phyloP scores from a whole-genome alignment of 768 basidiomycete genomes.

The Termitomyces sp. region DNA sequence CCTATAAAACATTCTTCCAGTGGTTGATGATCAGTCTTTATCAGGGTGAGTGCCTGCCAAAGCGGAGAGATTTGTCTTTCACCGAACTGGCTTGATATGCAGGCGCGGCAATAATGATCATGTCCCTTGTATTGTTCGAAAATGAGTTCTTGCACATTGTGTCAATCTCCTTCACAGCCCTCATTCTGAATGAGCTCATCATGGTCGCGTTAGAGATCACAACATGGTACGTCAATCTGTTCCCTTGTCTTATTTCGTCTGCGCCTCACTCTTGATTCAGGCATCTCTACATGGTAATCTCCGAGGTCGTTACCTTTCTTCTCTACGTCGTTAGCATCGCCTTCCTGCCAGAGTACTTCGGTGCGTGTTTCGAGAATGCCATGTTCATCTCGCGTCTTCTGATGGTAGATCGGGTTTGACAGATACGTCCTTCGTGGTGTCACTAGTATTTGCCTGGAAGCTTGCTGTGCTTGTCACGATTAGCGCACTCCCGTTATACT shows the following conservation, averaged over 20 bases:
- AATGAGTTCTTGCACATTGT: conserved; percentile 98
- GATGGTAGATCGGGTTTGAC: conserved; percentile 8
- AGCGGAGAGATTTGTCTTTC: not conserved
- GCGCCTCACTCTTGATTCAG: conserved; percentile 32
- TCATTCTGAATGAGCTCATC: conserved; percentile 95
- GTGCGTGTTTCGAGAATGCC: conserved; percentile 42
- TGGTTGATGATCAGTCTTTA: conserved; percentile 98
- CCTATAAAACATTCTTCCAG: conserved; percentile 97
- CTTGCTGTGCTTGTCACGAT: conserved; percentile 93
- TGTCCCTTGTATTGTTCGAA: conserved; percentile 94
- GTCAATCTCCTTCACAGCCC: conserved; percentile 94
- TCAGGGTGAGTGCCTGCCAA: conserved; percentile 61
- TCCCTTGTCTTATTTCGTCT: not conserved
- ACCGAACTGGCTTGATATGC: not conserved
- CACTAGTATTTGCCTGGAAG: conserved; percentile 88
- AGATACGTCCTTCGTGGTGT: conserved; percentile 94
- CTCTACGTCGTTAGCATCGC: conserved; percentile 90
- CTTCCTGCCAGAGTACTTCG: conserved; percentile 96
- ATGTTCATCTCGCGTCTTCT: not conserved
- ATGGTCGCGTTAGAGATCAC: conserved; percentile 99
- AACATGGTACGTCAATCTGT: conserved; percentile 65
- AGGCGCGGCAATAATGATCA: conserved; percentile 99
- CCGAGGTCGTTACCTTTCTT: conserved; percentile 83
- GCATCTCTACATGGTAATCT: conserved; percentile 94
- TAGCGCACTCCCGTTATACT: conserved; percentile 87